A percentile compares a stretch with the other conserved stretches of the same genome.
Conservation (phyloP, 2,329 filamentous ascomycete species). For the Sporothrix pallida region DNA sequence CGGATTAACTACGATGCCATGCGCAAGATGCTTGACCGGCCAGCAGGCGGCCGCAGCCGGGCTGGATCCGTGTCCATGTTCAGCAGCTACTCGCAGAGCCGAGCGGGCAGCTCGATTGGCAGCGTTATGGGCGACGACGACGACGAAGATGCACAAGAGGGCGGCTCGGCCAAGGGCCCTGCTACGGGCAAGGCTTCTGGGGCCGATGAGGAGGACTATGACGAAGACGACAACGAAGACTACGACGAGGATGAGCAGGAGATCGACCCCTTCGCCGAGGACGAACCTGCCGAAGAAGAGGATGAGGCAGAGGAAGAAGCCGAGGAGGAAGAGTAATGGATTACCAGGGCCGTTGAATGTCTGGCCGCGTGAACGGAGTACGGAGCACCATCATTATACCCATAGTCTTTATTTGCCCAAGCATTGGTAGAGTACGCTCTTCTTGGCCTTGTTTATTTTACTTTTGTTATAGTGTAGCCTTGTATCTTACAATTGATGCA, state of each 20-base stretch:
- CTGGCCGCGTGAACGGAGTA: too few species aligned
- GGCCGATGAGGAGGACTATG: conserved; percentile 27
- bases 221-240: conserved; percentile 33
- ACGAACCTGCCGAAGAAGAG: conserved; percentile 29
- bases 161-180: neutral
- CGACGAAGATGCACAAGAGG: conserved; percentile 33
- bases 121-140: conserved; percentile 36
- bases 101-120: conserved; percentile 44
- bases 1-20: conserved; percentile 76
- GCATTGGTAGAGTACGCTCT: too few species aligned
- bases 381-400: neutral
- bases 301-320: conserved; percentile 31
- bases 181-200: conserved; percentile 8
- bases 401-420: neutral
- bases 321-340: conserved; percentile 30
- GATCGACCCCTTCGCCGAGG: conserved; percentile 36
- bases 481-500: neutral
- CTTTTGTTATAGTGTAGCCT: neutral
- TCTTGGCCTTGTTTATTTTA: neutral
- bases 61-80: conserved; percentile 55
- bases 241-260: conserved; percentile 37
- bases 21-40: conserved; percentile 60
- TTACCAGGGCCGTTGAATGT: neutral
- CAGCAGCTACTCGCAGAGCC: conserved; percentile 50
- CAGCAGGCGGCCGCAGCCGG: conserved; percentile 44